Conservation (phyloP, 805 yeast genomes). For the Schwanniomyces vanrijiae region DNA sequence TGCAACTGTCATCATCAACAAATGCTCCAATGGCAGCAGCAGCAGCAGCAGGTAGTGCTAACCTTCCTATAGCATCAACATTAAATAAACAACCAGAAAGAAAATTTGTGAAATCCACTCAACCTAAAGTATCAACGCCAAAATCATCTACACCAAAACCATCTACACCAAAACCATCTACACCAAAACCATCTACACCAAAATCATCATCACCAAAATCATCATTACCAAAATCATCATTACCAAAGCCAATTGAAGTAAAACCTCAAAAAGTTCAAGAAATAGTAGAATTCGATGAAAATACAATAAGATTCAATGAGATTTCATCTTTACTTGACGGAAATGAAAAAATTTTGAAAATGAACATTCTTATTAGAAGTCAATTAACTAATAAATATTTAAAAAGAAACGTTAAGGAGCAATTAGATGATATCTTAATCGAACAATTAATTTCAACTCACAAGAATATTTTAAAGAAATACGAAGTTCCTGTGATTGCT, state of each 20-base stretch:
- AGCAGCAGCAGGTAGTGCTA: neutral
- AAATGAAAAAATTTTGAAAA: slow-evolving; percentile 40
- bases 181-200: neutral
- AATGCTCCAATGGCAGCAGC: neutral
- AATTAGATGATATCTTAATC: slow-evolving; percentile 29
- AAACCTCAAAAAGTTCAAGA: neutral
- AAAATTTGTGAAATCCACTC: neutral
- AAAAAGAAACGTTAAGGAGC: slow-evolving; percentile 15
- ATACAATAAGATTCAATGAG: slow-evolving; percentile 30
- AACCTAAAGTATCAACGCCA: neutral
- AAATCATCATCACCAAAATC: too few relatives aligned
- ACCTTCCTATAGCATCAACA: neutral
- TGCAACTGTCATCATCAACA: neutral
- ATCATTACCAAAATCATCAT: too few relatives aligned
- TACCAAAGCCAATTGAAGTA: neutral
- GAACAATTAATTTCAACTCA: slow-evolving; percentile 29
- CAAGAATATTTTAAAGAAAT: slow-evolving; percentile 17
- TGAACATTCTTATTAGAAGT: slow-evolving; percentile 40
- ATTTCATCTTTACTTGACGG: slow-evolving; percentile 28
- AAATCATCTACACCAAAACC: neutral
- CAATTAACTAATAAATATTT: slow-evolving; percentile 25
- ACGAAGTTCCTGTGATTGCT: slow-evolving; percentile 33
- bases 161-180: neutral
- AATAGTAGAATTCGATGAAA: neutral
- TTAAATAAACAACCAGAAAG: neutral